Evolutionary conservation across 2,329 filamentous ascomycete genomes (phyloP), one percentile per base, ranked within the genome.

Genomic region (Tolypocladium inflatum): DNA sequence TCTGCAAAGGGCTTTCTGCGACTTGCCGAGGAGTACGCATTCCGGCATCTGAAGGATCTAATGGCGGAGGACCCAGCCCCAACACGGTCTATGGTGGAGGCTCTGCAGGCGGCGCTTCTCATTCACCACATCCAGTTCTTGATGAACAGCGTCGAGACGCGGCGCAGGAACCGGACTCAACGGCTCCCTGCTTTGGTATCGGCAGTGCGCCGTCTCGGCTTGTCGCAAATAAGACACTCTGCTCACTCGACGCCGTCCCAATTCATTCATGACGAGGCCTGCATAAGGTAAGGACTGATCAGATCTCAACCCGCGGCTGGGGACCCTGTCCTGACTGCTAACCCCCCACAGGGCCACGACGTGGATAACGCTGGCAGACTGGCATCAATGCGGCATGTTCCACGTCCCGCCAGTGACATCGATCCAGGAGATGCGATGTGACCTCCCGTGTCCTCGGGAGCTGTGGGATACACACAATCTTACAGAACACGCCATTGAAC

Each of bases 351-450:
- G 68, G 15, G 58, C 67, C 23, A 63, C 63, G 1, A 62, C 55
- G 0, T 68, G 66, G 65, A 61, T 62, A 3, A 56, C 65, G 10
- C 53, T 67, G 5, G 58, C 59, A 8, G 67, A 69, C 56, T 69
- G 66, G 65, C 67, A 69, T 26, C 66, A 70, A 37, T 54, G 59
- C 26, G 64, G 68, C 53, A 60, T 67, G 56, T 65, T 63, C 51
- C 64, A 68, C 52, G 56, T 55, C 3, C 65, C 63, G n/a, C 60
- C 63, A 2, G 35, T 60, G 13, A 64, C 64, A 21, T 62, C 64
- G 1, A 61, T 62, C 10, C 43, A 56, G 33, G 68, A 70, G 54
- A 56, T 70, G 52, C 64, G 59, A 0, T 65, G 63, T 33, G 60
- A 65, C n/a, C 55, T 68, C 3, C 65, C 67, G 0, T 66, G 64